These are phyloP conservation scores for Leccinellum albellum DNA, from an alignment of 768 basidiomycete species.

Conservation along the genomic window DNA sequence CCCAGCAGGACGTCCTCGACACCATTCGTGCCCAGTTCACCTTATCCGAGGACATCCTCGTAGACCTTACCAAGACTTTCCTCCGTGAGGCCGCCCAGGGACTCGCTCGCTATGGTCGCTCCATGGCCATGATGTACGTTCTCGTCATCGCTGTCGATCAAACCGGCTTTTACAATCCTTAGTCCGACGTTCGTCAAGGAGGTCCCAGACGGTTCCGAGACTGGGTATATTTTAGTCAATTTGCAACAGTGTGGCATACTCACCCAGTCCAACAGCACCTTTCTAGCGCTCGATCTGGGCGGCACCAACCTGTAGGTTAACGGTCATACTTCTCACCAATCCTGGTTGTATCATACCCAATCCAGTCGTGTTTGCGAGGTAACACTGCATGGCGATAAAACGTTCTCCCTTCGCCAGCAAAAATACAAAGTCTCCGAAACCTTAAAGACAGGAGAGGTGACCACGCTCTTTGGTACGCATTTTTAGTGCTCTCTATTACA, in stretches of 20 bases:
- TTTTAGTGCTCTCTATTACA: neutral
- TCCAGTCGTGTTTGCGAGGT: constrained; percentile 92
- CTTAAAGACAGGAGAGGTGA: constrained; percentile 90
- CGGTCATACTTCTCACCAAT: neutral
- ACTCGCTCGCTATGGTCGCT: constrained; percentile 63
- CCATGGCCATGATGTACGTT: constrained; percentile 90
- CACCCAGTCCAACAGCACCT: constrained; percentile 56
- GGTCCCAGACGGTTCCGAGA: constrained; percentile 91
- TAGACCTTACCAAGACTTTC: constrained; percentile 73
- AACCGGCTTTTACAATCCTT: neutral
- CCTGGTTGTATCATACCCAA: constrained; percentile 1
- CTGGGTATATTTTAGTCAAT: constrained; percentile 56
- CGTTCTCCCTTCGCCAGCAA: constrained; percentile 87
- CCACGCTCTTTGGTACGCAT: constrained; percentile 73
- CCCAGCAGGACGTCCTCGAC: constrained; percentile 51
- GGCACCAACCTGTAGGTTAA: constrained; percentile 89
- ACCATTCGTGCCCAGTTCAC: constrained; percentile 72
- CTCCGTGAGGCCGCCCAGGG: constrained; percentile 77
- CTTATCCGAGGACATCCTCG: constrained; percentile 56
- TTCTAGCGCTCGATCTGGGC: constrained; percentile 93
- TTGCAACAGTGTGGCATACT: neutral
- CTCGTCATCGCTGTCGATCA: neutral
- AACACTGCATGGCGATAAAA: constrained; percentile 81
- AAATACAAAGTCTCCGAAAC: constrained; percentile 95
- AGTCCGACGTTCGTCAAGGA: constrained; percentile 95